A percentile compares a stretch with the other conserved stretches of the same genome.
Evolutionary conservation across 345 rosid genomes (phyloP).

Genomic region (Boechera divaricarpa): DNA sequence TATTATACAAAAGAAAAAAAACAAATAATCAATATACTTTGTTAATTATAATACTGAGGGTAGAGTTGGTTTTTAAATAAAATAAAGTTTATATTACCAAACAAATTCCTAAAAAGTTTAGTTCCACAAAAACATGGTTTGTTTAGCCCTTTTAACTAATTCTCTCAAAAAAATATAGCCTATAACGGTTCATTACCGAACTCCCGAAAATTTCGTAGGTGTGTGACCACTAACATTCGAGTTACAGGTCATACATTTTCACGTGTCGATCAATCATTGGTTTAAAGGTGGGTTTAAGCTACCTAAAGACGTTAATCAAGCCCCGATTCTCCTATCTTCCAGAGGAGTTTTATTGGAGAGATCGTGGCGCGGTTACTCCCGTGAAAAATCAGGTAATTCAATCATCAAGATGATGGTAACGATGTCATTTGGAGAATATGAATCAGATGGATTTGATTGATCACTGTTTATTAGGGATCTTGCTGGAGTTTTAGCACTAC

Average conservation of each 20-base stretch:
- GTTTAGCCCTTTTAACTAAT: too few relatives aligned
- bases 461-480: slow-evolving; percentile 59
- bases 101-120: too few relatives aligned
- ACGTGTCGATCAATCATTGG: slow-evolving; percentile 47
- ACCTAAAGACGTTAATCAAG: slow-evolving; percentile 71
- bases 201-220: neutral
- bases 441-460: neutral
- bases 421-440: too few relatives aligned
- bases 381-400: slow-evolving; percentile 70
- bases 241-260: slow-evolving; percentile 28
- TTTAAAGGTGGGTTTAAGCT: slow-evolving; percentile 54
- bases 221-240: slow-evolving; percentile 18
- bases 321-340: slow-evolving; percentile 83
- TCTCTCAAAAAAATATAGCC: neutral
- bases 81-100: too few relatives aligned
- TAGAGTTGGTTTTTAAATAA: too few relatives aligned
- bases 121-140: too few relatives aligned
- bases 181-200: neutral
- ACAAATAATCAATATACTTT: too few relatives aligned
- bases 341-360: slow-evolving; percentile 87
- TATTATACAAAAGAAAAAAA: too few relatives aligned
- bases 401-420: too few relatives aligned
- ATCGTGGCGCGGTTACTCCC: slow-evolving; percentile 72
- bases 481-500: slow-evolving; percentile 97
- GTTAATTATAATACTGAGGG: too few relatives aligned